These are phyloP conservation scores for Solidago caesia DNA, from an alignment of 129 eudicot genomes.

Conservation along the genomic window DNA sequence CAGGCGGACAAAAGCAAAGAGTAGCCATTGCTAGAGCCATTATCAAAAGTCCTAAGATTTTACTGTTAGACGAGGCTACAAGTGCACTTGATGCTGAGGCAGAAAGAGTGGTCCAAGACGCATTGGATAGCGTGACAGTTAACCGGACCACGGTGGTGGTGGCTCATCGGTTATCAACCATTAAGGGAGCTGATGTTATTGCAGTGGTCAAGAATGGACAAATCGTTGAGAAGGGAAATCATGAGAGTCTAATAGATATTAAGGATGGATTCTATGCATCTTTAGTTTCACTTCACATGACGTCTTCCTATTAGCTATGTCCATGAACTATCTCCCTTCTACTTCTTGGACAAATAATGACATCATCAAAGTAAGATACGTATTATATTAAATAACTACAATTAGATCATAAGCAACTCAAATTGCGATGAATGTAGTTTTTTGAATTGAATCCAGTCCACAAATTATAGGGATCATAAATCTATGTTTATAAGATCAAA, in stretches of 20 bases:
- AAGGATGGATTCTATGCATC: neutral
- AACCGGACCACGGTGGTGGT: slow-evolving; percentile 60
- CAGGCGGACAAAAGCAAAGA: neutral
- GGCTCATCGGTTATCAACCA: slow-evolving; percentile 59
- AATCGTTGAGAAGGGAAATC: neutral
- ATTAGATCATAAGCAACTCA: neutral
- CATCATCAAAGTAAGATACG: neutral
- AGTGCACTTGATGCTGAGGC: slow-evolving; percentile 70
- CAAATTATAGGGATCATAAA: neutral
- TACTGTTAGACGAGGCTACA: slow-evolving; percentile 49
- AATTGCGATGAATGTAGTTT: neutral
- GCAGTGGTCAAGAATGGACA: slow-evolving; percentile 44
- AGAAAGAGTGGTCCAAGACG: slow-evolving; percentile 60
- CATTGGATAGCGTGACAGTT: slow-evolving; percentile 50
- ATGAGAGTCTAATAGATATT: neutral
- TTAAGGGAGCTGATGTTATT: slow-evolving; percentile 54
- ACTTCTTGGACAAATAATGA: neutral
- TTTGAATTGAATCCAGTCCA: neutral
- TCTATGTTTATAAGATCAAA: neutral
- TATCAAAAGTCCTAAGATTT: neutral
- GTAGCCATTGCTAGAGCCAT: slow-evolving; percentile 7
- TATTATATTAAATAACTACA: neutral
- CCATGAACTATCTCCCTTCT: neutral
- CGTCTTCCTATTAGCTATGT: neutral
- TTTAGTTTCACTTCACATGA: neutral